Evolutionary conservation across 2,329 filamentous ascomycete species (phyloP), one percentile per base, ranked within the genome.

Genomic region (Epichloe elymi): DNA sequence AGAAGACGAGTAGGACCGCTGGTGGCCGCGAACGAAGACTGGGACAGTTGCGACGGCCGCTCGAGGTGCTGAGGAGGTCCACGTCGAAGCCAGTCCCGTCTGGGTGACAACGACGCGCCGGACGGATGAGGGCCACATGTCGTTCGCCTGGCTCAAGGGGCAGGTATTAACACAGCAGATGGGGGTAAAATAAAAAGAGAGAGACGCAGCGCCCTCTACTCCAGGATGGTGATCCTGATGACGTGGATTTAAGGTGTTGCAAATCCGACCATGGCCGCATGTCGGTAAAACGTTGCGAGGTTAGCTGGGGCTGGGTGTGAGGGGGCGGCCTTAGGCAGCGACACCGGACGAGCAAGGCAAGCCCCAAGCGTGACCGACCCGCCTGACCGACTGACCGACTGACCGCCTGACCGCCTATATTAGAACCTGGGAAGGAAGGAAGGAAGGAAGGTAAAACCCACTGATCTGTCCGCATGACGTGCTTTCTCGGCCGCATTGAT

Each of bases 1-100:
- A 36, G 78, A 81, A 33, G 78, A 81, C 11, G 78, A 81, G 59
- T 71, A 79, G 57, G 78, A 70, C 59, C 75, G 70, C 65, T 78
- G 76, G 58, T 75, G 74, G 54, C 65, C 59, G 50, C 68, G 64
- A 55, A 64, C 60, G 58, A 69, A 65, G 57, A 70, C 51, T 39
- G 66, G 62, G 46, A 59, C 56, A 52, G 67, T 57, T 48, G 62
- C 60, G 52, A 66, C 61, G 47, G 65, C 60, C 44, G 65, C 62
- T 59, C 70, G 70, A 55, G 73, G 58, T 50, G 66, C 65, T 43
- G 69, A 60, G 45, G 70, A 64, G 57, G 67, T 63, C 53, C 76
- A 59, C 53, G 68, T 64, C 47, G 73, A 68, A 49, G 71, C 63
- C 57, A 74, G 46, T 53, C 63, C 59, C 46, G 70, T 69, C 60